Evolutionary conservation across 495 filamentous ascomycete genomes (phyloP), one percentile per base, ranked within the genome.

Genomic region (Penicillium turbatum): DNA sequence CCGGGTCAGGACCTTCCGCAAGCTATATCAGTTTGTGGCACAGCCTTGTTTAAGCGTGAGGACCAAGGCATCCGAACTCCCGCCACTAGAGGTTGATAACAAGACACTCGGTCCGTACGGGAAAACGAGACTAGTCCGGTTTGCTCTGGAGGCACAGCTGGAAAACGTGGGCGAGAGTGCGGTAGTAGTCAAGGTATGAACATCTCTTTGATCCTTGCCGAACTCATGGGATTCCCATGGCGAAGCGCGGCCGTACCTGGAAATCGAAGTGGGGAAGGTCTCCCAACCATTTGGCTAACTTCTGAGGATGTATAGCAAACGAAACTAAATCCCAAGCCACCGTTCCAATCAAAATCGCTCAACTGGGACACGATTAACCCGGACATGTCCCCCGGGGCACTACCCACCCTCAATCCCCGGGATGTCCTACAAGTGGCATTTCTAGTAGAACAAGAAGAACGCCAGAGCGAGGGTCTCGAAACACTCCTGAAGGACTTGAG

Each of bases 1-100:
- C 30, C 79, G 89, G 35, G 84, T 86, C 21, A 76, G 95, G 54
- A 96, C 89, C 11, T 98, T 97, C 66, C 76, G 92, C 56, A 98
- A 98, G 69, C 71, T 98, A 54, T 98, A 98, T 67, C 95, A 97
- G 69, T 98, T 98, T 64, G 85, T 92, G 19, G 92, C 91, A 42
- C 90, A 92, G 70, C 84, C 86, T 49, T 88, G 89, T 58, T 72
- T 98, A 53, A 88, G 91, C 49, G 92, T 98, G 19, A 75, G 93
- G 51, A 97, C 93, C 0, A 98, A 98, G 65, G 79, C 86, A 0
- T 86, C 85, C 6, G 74, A 80, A 21, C 57, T 95, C 53, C 64
- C 75, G 27, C 65, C 69, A 1, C 41, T 69, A 41, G 72, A 75
- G 34, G 62, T 75, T 5, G 66, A 73, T 1, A 78, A 77, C 45